Conservation (phyloP, 176 grass and related monocot species). For the Oryza brachyantha region DNA sequence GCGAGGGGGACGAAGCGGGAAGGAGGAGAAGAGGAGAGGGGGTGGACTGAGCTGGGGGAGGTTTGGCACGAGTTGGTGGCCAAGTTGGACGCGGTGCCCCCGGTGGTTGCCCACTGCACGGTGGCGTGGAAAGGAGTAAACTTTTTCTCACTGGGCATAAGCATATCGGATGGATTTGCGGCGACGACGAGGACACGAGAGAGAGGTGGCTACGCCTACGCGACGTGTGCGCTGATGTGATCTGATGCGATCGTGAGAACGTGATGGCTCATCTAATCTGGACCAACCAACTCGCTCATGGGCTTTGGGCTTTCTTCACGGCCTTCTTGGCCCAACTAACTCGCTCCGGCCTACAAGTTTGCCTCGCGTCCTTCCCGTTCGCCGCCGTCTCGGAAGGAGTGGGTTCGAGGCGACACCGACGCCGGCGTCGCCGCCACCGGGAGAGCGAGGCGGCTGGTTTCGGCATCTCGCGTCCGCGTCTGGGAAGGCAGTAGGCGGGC, state of each 20-base stretch:
- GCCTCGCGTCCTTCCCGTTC: no score
- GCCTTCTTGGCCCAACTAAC: not conserved
- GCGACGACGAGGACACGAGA: not conserved
- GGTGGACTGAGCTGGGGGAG: not conserved
- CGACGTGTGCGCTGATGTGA: not conserved
- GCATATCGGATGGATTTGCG: not conserved
- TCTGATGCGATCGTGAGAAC: not conserved
- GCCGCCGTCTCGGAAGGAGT: not conserved
- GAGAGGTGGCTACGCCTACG: not conserved
- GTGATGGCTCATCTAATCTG: not conserved
- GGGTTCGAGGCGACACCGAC: not conserved
- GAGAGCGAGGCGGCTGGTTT: not conserved
- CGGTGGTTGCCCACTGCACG: no score
- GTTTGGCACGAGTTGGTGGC: not conserved
- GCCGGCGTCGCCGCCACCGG: not conserved
- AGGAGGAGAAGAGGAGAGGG: not conserved
- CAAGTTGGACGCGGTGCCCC: not conserved
- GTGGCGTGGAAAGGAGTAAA: not conserved
- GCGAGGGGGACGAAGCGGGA: not conserved
- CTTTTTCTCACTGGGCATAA: not conserved
- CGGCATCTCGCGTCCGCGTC: not conserved
- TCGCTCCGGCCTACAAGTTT: no score
- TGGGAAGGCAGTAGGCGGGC: not conserved
- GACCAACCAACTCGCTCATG: not conserved
- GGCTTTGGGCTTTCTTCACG: no score